Evolutionary conservation across 176 grass and related monocot species (phyloP).

Genomic region (Alloteropsis semialata): DNA sequence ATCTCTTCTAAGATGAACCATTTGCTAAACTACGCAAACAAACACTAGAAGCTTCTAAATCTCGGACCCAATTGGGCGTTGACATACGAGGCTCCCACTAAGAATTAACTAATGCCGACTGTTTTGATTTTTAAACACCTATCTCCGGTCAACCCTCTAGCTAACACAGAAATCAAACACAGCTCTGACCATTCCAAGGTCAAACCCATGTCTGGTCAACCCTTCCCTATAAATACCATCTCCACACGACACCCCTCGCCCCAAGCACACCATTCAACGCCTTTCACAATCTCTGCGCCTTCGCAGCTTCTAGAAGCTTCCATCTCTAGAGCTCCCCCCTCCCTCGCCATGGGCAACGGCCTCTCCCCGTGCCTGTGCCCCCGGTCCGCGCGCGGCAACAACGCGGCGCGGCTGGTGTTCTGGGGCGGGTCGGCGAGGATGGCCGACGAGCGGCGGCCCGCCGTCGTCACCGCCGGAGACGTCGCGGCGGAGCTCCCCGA

Average conservation of each 20-base stretch:
- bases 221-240: constrained; percentile 37
- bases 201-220: not conserved
- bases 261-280: not conserved
- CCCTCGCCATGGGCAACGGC: constrained; percentile 66
- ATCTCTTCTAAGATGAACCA: too few species aligned
- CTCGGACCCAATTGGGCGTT: not conserved
- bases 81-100: constrained; percentile 23
- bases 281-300: not conserved
- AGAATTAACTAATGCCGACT: not conserved
- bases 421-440: constrained; percentile 59
- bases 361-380: constrained; percentile 56
- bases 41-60: constrained; percentile 7
- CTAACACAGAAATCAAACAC: constrained; percentile 15
- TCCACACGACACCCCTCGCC: not conserved
- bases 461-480: constrained; percentile 46
- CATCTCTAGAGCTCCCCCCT: not conserved
- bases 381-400: not conserved
- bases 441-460: not conserved
- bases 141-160: constrained; percentile 18
- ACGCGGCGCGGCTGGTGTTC: constrained; percentile 44
- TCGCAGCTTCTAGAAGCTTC: constrained; percentile 33
- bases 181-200: constrained; percentile 27
- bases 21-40: not conserved
- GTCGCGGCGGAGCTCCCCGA: constrained; percentile 53
- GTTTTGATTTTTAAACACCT: constrained; percentile 27